Conservation (phyloP, 768 basidiomycete species). For the Phaeotremella skinneri region DNA sequence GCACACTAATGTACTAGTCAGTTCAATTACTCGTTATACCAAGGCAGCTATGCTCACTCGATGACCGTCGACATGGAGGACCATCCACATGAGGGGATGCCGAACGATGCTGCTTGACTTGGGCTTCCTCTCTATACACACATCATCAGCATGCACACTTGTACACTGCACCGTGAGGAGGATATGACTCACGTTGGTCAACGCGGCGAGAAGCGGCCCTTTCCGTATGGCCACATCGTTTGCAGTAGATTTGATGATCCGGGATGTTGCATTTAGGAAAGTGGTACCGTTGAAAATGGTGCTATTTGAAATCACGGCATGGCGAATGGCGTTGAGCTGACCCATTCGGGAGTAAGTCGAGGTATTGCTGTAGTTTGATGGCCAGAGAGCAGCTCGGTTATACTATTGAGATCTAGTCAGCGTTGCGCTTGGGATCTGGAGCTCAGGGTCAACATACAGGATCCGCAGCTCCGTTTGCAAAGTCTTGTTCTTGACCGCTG, state of each 20-base stretch:
- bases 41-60: conserved; percentile 32
- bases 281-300: conserved; percentile 32
- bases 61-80: conserved; percentile 37
- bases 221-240: conserved; percentile 47
- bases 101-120: conserved; percentile 32
- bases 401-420: conserved; percentile 17
- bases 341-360: conserved; percentile 44
- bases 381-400: conserved; percentile 47
- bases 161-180: background rate
- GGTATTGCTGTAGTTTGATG: conserved; percentile 42
- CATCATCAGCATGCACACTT: background rate
- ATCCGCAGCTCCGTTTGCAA: conserved; percentile 34
- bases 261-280: conserved; percentile 33
- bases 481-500: conserved; percentile 48
- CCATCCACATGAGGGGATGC: conserved; percentile 36
- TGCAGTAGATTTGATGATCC: conserved; percentile 28
- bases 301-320: conserved; percentile 40
- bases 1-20: conserved; percentile 23
- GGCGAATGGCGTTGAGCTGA: conserved; percentile 37
- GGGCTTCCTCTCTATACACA: conserved; percentile 37
- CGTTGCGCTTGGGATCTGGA: background rate
- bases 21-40: background rate
- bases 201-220: conserved; percentile 43
- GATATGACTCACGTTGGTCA: conserved; percentile 45
- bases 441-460: conserved; percentile 13